These are phyloP conservation scores for Echinochloa phyllopogon DNA, from an alignment of 176 grass and related monocot species.

Conservation along the genomic window DNA sequence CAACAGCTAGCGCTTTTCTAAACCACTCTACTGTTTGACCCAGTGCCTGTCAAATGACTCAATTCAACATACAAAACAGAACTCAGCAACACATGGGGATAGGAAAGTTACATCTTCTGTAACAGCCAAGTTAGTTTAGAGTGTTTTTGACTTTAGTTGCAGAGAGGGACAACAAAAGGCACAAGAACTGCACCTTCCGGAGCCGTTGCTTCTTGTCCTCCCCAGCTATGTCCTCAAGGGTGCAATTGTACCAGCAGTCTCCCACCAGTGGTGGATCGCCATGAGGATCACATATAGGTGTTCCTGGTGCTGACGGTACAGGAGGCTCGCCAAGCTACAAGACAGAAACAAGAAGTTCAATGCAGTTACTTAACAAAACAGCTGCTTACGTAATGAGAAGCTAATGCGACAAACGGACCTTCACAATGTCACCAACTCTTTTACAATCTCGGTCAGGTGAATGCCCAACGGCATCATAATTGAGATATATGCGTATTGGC, in stretches of 20 bases:
- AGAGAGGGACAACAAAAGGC: conserved; percentile 14
- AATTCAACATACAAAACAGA: conserved; percentile 36
- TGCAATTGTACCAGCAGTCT: conserved; percentile 99
- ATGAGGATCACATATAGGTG: conserved; percentile 80
- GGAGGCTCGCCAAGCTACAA: conserved; percentile 90
- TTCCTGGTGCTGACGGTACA: conserved; percentile 54
- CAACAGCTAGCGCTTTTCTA: conserved; percentile 95
- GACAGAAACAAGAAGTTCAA: conserved; percentile 19
- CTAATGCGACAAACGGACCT: conserved; percentile 43
- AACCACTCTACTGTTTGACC: conserved; percentile 98
- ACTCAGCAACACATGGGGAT: neutral
- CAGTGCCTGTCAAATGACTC: conserved; percentile 63
- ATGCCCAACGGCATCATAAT: conserved; percentile 98
- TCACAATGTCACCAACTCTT: conserved; percentile 81
- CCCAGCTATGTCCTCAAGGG: conserved; percentile 85
- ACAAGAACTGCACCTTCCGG: conserved; percentile 77
- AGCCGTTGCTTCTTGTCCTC: conserved; percentile 93
- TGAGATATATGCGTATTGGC: conserved; percentile 96
- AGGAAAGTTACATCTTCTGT: neutral
- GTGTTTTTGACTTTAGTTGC: neutral
- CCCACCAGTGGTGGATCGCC: conserved; percentile 79
- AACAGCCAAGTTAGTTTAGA: neutral
- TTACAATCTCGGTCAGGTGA: conserved; percentile 89
- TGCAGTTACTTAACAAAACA: neutral
- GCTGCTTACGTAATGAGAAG: neutral